Evolutionary conservation across 768 basidiomycete genomes (phyloP).

Genomic region (Pisolithus albus): DNA sequence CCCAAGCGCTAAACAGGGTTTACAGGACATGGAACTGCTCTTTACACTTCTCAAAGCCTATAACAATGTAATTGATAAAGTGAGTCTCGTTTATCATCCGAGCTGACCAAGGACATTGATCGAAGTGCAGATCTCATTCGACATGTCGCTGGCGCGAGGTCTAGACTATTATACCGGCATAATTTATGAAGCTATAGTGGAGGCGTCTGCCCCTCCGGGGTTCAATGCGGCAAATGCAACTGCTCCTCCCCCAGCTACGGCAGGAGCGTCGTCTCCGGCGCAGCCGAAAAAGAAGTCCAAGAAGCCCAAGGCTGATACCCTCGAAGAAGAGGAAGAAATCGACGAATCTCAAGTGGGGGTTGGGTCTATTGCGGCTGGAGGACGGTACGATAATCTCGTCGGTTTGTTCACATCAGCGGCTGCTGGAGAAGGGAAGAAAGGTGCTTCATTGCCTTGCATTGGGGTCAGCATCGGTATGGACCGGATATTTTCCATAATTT

Average conservation of each 20-base stretch:
- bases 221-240: constrained; percentile 51
- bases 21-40: constrained; percentile 79
- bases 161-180: constrained; percentile 98
- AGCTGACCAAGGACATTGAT: neutral
- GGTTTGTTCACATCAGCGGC: constrained; percentile 85
- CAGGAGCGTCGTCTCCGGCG: constrained; percentile 21
- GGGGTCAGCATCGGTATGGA: constrained; percentile 93
- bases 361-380: constrained; percentile 98
- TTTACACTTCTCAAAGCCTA: constrained; percentile 81
- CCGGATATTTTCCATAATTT: constrained; percentile 84
- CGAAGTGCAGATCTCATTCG: constrained; percentile 73
- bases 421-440: constrained; percentile 66
- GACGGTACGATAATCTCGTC: constrained; percentile 93
- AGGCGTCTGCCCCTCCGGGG: constrained; percentile 87
- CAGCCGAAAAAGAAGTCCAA: constrained; percentile 34
- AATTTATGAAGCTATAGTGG: constrained; percentile 94
- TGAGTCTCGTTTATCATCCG: constrained; percentile 23
- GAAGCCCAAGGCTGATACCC: constrained; percentile 37
- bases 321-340: constrained; percentile 69
- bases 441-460: constrained; percentile 71
- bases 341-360: constrained; percentile 94
- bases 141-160: constrained; percentile 94
- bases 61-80: constrained; percentile 68
- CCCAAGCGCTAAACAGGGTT: constrained; percentile 68
- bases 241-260: constrained; percentile 29